Conservation (phyloP, 768 basidiomycete species). For the Amanita phalloides region DNA sequence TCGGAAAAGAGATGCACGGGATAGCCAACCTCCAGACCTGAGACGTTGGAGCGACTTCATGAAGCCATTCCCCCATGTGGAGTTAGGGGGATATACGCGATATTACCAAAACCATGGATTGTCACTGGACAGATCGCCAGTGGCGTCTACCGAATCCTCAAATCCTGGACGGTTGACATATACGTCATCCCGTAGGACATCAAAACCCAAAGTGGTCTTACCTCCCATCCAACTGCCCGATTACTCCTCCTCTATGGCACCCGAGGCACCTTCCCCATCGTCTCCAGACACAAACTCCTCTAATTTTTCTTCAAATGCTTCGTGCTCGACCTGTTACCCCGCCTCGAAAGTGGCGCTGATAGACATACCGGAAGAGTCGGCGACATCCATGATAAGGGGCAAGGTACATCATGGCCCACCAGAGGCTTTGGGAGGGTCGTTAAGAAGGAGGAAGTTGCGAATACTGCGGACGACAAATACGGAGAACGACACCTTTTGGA, state of each 20-base stretch:
- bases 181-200: neutral
- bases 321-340: neutral
- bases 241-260: neutral
- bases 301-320: neutral
- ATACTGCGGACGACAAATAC: conserved; percentile 26
- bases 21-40: conserved; percentile 23
- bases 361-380: conserved; percentile 3
- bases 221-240: neutral
- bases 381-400: neutral
- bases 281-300: neutral
- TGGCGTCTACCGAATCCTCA: conserved; percentile 3
- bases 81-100: conserved; percentile 28
- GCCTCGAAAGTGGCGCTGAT: neutral
- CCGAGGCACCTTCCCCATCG: neutral
- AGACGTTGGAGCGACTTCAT: conserved; percentile 24
- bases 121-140: conserved; percentile 2
- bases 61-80: conserved; percentile 28
- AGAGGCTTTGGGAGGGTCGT: conserved; percentile 9
- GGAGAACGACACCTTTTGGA: conserved; percentile 21
- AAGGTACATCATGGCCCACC: neutral
- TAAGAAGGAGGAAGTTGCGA: conserved; percentile 18
- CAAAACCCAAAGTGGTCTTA: neutral
- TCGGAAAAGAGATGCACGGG: conserved; percentile 10
- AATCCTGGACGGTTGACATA: conserved; percentile 1
- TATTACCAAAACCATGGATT: conserved; percentile 22